These are phyloP conservation scores for Cylindrotheca closterium DNA, from an alignment of 108 stramenopile species.

Conservation along the genomic window DNA sequence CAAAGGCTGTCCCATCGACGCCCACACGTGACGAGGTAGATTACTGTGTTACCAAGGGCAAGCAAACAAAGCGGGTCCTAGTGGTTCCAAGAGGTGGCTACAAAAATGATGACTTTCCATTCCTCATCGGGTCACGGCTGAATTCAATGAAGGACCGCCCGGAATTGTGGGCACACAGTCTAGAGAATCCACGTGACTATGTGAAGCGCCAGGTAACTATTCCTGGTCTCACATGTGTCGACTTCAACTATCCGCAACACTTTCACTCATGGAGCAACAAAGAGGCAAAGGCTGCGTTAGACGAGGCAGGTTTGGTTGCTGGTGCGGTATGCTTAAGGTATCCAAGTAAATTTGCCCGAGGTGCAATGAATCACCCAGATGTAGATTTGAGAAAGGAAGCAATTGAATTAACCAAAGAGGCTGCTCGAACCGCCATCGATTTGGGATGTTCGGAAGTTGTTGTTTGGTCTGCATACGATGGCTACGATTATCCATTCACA, in stretches of 20 bases:
- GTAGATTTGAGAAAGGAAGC: constrained; percentile 56
- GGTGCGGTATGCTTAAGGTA: constrained; percentile 87
- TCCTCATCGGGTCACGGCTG: constrained; percentile 76
- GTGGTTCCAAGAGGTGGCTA: constrained; percentile 25
- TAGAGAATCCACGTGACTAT: constrained; percentile 49
- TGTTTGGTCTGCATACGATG: constrained; percentile 86
- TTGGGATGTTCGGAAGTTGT: constrained; percentile 78
- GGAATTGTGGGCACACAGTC: constrained; percentile 38
- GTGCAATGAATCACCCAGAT: constrained; percentile 85
- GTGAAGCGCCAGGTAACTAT: constrained; percentile 68
- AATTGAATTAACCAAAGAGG: constrained; percentile 72
- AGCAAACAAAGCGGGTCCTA: neutral
- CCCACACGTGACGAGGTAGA: constrained; percentile 56
- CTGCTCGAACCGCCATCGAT: constrained; percentile 55
- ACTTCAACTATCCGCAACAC: constrained; percentile 91
- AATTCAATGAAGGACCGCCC: constrained; percentile 88
- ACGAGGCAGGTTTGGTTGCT: constrained; percentile 59
- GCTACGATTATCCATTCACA: constrained; percentile 87
- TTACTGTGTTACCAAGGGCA: constrained; percentile 3
- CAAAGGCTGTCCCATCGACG: constrained; percentile 46
- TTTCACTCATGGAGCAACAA: constrained; percentile 47
- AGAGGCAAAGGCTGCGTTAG: constrained; percentile 57
- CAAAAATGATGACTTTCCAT: constrained; percentile 54
- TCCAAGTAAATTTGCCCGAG: constrained; percentile 74
- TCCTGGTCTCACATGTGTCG: constrained; percentile 73